Evolutionary conservation across 116 monocot species (phyloP), one percentile per base, ranked within the genome.

Genomic region (Zostera marina): DNA sequence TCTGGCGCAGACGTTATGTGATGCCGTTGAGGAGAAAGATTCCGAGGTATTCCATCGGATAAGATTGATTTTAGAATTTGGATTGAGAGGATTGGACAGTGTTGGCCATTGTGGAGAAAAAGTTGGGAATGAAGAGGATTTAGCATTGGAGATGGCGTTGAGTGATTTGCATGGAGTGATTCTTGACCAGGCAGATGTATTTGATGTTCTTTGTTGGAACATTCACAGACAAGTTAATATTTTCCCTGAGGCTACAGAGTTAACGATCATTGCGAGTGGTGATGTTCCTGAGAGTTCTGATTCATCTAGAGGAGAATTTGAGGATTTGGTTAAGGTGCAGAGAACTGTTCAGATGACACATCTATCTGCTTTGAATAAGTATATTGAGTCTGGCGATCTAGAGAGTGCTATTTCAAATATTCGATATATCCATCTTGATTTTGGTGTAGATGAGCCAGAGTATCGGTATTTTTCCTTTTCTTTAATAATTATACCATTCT

Each of bases 301-400:
- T 17, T 21, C 5, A 23, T 60, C 11, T 2, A 42, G 12, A 0
- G 66, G 66, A 55, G 77, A 62, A 44, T 8, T 53, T 11, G 69
- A 79, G 14, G 51, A 22, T 12, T 63, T 88, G 13, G 20, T 52
- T 17, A 52, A 43, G 42, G 54, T 98, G 53, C 80, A 69, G 58
- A 62, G 41, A 45, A 62, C 42, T 45, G 72, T 98, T 60, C 90
- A 98, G 67, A 42, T 77, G 75, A 76, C 86, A n/a, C 89, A 86
- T 74, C 61, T 98, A 68, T 48, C 65, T 65, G 85, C 76, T 54
- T 5, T 86, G 52, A 79, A 61, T 22, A 59, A 80, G 43, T 74
- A 66, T 43, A 54, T 64, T n/a, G 64, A 65, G 52, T 56, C 22
- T 15, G 74, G 47, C 25, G 76, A 82, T 46, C 11, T 82, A 1